A percentile compares a stretch with the other conserved stretches of the same genome.
Conservation (phyloP, 2,329 filamentous ascomycete genomes). For the Mycogone perniciosa region DNA sequence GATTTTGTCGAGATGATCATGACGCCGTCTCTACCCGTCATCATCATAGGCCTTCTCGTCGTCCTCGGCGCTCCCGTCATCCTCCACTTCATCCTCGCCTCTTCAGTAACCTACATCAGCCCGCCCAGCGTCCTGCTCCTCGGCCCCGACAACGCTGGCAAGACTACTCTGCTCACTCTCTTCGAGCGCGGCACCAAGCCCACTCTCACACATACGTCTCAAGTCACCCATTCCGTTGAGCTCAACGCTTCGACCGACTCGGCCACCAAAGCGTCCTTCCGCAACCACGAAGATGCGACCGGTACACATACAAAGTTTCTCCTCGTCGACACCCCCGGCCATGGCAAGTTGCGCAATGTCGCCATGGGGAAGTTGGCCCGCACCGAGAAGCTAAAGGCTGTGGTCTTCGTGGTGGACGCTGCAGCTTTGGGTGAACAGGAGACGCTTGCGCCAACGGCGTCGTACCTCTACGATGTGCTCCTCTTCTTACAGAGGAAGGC, state of each 20-base stretch:
- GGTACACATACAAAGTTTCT: slow-evolving; percentile 62
- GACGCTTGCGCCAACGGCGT: slow-evolving; percentile 64
- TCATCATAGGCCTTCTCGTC: slow-evolving; percentile 64
- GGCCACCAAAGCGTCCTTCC: slow-evolving; percentile 38
- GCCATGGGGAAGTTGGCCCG: slow-evolving; percentile 48
- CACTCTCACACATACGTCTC: slow-evolving; percentile 50
- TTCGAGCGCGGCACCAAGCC: slow-evolving; percentile 48
- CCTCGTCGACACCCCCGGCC: slow-evolving; percentile 84
- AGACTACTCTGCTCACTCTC: slow-evolving; percentile 80
- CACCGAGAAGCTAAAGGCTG: slow-evolving; percentile 53
- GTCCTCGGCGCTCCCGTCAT: slow-evolving; percentile 68
- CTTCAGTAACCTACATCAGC: slow-evolving; percentile 55
- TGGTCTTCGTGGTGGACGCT: slow-evolving; percentile 88
- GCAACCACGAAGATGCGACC: slow-evolving; percentile 49
- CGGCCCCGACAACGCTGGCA: slow-evolving; percentile 77
- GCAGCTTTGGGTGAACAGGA: slow-evolving; percentile 56
- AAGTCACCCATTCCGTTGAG: slow-evolving; percentile 45
- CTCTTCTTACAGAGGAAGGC: slow-evolving; percentile 71
- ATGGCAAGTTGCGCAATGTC: slow-evolving; percentile 81
- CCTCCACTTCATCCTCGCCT: slow-evolving; percentile 69
- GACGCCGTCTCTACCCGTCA: slow-evolving; percentile 53
- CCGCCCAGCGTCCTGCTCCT: slow-evolving; percentile 74
- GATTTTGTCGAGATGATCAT: slow-evolving; percentile 46
- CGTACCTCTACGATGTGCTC: slow-evolving; percentile 86
- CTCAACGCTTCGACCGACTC: slow-evolving; percentile 47